These are phyloP conservation scores for Thielaviopsis ethacetica DNA, from an alignment of 2,329 filamentous ascomycete species.

Conservation along the genomic window DNA sequence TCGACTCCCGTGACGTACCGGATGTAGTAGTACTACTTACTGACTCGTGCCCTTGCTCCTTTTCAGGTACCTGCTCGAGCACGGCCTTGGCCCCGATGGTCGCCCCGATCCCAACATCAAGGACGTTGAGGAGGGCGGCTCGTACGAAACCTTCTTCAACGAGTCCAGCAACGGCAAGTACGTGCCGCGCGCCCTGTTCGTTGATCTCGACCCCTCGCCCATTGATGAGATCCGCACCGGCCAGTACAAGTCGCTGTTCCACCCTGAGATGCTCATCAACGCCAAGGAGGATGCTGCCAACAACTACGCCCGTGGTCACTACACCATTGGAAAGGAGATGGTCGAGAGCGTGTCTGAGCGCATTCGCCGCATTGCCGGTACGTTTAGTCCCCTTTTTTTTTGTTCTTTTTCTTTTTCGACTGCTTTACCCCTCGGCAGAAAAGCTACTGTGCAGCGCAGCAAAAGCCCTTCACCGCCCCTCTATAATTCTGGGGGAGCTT, in stretches of 20 bases:
- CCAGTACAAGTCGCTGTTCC: conserved; percentile 51
- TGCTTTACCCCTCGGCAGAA: not conserved
- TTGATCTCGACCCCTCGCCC: conserved; percentile 56
- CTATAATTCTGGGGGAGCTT: not conserved
- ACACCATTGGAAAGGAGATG: conserved; percentile 64
- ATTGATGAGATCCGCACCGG: conserved; percentile 61
- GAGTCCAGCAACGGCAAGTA: conserved; percentile 58
- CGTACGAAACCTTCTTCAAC: conserved; percentile 58
- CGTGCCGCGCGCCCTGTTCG: conserved; percentile 55
- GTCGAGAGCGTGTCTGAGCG: conserved; percentile 54
- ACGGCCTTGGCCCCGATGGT: conserved; percentile 50
- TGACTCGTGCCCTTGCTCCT: not conserved
- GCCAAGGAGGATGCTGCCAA: conserved; percentile 65
- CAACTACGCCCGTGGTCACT: conserved; percentile 63
- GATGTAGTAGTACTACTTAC: not conserved
- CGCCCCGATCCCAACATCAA: conserved; percentile 43
- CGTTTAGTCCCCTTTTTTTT: conserved; percentile 16
- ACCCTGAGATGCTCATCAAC: conserved; percentile 55
- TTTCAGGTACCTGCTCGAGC: conserved; percentile 53
- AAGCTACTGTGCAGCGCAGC: no score
- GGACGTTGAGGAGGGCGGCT: conserved; percentile 44
- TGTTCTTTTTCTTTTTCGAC: not conserved
- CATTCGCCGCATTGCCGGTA: conserved; percentile 52
- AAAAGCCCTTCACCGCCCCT: conserved; percentile 1
- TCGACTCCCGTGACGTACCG: no score